These are phyloP conservation scores for Cryptococcus amylolentus DNA, from an alignment of 1,284 basidiomycete genomes.

Conservation along the genomic window DNA sequence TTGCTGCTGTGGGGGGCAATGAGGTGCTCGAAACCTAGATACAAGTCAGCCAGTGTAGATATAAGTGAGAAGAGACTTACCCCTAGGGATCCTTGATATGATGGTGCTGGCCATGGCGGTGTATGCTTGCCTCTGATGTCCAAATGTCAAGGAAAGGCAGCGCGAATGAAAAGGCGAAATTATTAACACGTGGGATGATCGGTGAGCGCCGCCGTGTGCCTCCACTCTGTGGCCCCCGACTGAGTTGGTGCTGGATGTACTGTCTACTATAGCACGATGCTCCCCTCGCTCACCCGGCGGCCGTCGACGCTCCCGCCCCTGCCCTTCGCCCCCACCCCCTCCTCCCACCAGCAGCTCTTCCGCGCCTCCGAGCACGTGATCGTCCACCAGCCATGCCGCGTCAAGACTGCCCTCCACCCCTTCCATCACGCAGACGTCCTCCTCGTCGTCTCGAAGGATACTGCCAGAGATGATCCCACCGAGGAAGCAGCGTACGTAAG, in stretches of 20 bases:
- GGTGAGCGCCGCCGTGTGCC: no score
- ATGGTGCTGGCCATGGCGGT: neutral
- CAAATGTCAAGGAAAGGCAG: no score
- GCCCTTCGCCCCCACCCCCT: neutral
- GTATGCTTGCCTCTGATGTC: no score
- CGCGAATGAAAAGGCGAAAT: no score
- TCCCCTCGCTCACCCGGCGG: conserved; percentile 7
- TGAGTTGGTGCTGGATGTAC: no score
- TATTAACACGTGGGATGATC: no score
- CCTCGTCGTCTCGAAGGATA: conserved; percentile 7
- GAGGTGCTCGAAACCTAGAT: conserved; percentile 35
- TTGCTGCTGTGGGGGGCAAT: conserved; percentile 13
- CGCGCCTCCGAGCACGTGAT: conserved; percentile 23
- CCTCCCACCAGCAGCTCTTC: conserved; percentile 9
- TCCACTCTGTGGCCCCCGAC: no score
- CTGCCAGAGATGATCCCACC: neutral
- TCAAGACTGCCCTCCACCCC: conserved; percentile 13
- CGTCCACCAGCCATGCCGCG: conserved; percentile 20
- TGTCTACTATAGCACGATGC: neutral
- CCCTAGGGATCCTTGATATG: neutral
- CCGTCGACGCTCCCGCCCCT: conserved; percentile 1
- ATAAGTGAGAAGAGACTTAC: neutral
- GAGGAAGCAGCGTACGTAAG: neutral
- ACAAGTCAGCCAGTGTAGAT: neutral
- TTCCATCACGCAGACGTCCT: conserved; percentile 25